Percentiles rank a stretch among this genome's conserved stretches.
Evolutionary conservation across 208 protist species (phyloP).

Genomic region (Trichomonas vaginalis): DNA sequence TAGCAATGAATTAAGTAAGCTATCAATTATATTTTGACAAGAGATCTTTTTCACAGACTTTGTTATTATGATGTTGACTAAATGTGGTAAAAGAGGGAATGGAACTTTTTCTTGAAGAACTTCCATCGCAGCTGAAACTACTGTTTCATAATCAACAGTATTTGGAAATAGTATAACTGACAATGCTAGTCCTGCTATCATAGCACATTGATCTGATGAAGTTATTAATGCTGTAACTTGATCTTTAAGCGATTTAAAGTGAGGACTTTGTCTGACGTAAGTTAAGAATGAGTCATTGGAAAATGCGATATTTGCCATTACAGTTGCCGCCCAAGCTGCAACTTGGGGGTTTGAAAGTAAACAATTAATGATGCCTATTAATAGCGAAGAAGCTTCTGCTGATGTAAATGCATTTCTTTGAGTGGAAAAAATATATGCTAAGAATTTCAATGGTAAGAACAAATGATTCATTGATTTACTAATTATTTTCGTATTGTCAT

Average conservation of each 20-base stretch:
- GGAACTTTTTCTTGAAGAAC: background rate
- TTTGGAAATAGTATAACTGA: background rate
- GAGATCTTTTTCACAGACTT: background rate
- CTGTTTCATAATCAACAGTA: background rate
- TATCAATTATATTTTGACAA: background rate
- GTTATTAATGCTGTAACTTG: background rate
- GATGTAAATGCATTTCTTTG: background rate
- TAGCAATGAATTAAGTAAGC: background rate
- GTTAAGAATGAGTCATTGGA: background rate
- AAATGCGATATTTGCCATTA: background rate
- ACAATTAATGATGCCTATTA: background rate
- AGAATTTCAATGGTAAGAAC: background rate
- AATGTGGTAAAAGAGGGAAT: background rate
- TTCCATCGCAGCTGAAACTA: background rate
- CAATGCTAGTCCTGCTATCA: background rate
- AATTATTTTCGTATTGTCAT: background rate
- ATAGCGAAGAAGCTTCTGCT: background rate
- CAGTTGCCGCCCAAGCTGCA: background rate
- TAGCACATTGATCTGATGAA: background rate
- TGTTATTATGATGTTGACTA: background rate
- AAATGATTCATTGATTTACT: background rate
- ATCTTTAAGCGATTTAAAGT: background rate
- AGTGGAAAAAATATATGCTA: background rate
- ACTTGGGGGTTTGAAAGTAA: background rate
- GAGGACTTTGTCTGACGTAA: background rate